phyloP scores from a whole-genome alignment of 1,284 basidiomycete genomes.

The Trametes versicolor region DNA sequence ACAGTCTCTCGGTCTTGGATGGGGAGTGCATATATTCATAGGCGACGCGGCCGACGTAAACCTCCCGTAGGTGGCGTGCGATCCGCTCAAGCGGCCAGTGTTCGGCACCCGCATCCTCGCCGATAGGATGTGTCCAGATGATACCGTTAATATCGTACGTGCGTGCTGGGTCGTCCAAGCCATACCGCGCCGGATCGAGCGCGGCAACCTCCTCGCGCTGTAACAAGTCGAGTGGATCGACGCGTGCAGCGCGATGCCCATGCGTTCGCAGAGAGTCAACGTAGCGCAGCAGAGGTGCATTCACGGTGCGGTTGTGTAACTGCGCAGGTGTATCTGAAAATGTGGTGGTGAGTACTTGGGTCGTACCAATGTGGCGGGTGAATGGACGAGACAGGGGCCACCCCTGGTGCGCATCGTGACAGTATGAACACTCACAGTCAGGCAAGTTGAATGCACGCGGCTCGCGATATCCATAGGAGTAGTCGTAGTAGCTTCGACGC shows the following conservation, averaged over 20 bases:
- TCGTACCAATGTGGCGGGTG: not conserved
- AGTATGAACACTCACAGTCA: constrained; percentile 69
- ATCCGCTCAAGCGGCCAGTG: constrained; percentile 79
- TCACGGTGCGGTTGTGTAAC: constrained; percentile 76
- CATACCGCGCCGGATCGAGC: constrained; percentile 82
- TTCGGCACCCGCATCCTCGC: constrained; percentile 55
- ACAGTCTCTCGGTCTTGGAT: constrained; percentile 80
- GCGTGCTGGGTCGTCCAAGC: constrained; percentile 62
- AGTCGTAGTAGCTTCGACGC: constrained; percentile 71
- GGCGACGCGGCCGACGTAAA: constrained; percentile 86
- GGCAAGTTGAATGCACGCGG: constrained; percentile 71
- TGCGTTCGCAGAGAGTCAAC: constrained; percentile 87
- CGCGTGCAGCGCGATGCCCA: constrained; percentile 82
- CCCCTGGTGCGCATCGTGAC: not conserved
- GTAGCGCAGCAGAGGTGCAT: constrained; percentile 86
- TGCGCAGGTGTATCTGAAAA: constrained; percentile 75
- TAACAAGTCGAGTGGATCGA: constrained; percentile 89
- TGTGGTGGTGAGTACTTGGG: not conserved
- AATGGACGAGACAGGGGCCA: not conserved
- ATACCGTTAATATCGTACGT: constrained; percentile 84
- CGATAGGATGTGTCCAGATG: constrained; percentile 72
- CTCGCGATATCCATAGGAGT: constrained; percentile 84
- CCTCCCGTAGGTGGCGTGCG: constrained; percentile 69
- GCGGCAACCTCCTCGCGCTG: constrained; percentile 87
- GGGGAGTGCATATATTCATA: constrained; percentile 93